Evolutionary conservation across 768 basidiomycete genomes (phyloP).

Genomic region (Coprinopsis strossmayeri): DNA sequence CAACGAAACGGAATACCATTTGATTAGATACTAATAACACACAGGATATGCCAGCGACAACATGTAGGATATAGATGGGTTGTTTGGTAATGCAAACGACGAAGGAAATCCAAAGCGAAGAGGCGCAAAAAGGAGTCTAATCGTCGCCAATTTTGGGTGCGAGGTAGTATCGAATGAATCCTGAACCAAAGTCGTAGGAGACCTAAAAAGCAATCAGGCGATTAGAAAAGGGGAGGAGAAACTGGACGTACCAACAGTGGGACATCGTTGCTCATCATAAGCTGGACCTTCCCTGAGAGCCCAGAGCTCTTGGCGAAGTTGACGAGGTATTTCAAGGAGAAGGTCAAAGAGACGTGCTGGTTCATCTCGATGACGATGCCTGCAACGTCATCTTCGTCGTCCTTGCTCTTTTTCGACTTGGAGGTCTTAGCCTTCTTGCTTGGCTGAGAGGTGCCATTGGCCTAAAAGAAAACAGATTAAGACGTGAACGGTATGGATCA

Average conservation of each 20-base stretch:
- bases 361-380: slow-evolving; percentile 81
- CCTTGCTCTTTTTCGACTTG: slow-evolving; percentile 44
- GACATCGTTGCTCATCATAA: slow-evolving; percentile 91
- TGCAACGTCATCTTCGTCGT: slow-evolving; percentile 44
- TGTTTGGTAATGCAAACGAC: neutral
- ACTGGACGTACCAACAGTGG: slow-evolving; percentile 64
- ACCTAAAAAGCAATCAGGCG: slow-evolving; percentile 4
- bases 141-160: slow-evolving; percentile 16
- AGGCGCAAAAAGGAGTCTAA: neutral
- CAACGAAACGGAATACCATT: neutral
- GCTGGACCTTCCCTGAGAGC: slow-evolving; percentile 63
- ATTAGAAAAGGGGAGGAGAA: neutral
- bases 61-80: neutral
- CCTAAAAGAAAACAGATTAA: slow-evolving; percentile 14
- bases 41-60: neutral
- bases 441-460: slow-evolving; percentile 34
- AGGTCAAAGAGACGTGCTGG: slow-evolving; percentile 85
- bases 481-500: neutral
- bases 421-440: slow-evolving; percentile 39
- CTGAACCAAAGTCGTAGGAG: slow-evolving; percentile 13
- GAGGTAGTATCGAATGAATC: slow-evolving; percentile 15
- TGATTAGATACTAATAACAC: neutral
- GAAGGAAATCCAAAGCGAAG: neutral
- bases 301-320: slow-evolving; percentile 91
- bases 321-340: slow-evolving; percentile 94